Base-by-base conservation (phyloP, 768 basidiomycete species). In the Calvatia gigantea region DNA sequence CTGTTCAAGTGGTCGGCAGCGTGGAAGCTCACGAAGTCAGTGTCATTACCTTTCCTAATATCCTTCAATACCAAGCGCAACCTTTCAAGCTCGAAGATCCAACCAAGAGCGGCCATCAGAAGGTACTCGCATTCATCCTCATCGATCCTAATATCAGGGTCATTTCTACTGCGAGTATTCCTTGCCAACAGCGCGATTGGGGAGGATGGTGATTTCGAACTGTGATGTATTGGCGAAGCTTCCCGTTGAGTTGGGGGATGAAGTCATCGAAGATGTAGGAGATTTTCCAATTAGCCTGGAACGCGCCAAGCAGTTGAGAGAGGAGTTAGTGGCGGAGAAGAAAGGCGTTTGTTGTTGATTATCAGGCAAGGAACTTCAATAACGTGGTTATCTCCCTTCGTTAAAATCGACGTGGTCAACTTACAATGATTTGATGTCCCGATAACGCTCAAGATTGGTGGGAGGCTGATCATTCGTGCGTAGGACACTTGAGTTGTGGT, bases 11-110 rank as follows among this genome's bases (percentile, higher is more conserved):
- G 11, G 43, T 74, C 6, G 76, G 76, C 0, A 43, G 61, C 0
- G 62, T 78, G 12, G 61, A 65, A 8, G 73, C 75, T 4, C 61
- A 60, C 1, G 67, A 71, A 49, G 72, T 70, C 1, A 66, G 76
- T n/a, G 62, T 71, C 12, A 57, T 77, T 35, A 70, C 70, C 0
- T 78, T 71, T 56, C 73, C 73, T n/a, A 74, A 74, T 59, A 59
- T 70, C 50, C 65, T 69, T 37, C 74, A 75, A 48, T 70, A 73
- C 58, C 60, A 60, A 23, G 69, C 74, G 7, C 56, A 62, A 42
- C 65, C 72, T 8, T 76, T 75, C 61, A 51, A 57, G 32, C 69
- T 75, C 15, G 57, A 41, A 1, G 71, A 77, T 58, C 59, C 57
- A 2, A 66, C 67, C 12, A 69, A 69, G 51, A 70, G 72, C 4